phyloP scores from a whole-genome alignment of 208 protist genomes.

The Leishmania turanica region DNA sequence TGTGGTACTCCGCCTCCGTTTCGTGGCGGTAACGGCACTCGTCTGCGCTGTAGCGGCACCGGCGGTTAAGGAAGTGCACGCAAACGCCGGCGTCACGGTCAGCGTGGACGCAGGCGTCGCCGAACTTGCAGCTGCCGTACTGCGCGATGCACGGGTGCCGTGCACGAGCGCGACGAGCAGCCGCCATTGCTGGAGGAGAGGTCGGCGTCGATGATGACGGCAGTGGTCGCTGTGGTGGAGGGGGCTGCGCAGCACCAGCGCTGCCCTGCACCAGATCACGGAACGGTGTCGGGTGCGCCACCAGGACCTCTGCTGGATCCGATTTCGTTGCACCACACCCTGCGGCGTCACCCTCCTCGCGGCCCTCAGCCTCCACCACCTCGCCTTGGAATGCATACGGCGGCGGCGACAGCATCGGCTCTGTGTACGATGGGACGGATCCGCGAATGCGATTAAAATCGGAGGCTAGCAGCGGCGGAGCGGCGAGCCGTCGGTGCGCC shows the following conservation, averaged over 20 bases:
- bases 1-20: conserved; percentile 42
- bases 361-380: background rate
- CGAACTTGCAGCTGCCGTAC: conserved; percentile 76
- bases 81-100: conserved; percentile 76
- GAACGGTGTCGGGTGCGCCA: conserved; percentile 35
- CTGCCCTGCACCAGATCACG: conserved; percentile 7
- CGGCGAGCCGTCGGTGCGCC: background rate
- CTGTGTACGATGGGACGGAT: conserved; percentile 35
- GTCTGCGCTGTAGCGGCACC: conserved; percentile 45
- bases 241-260: background rate
- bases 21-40: conserved; percentile 74
- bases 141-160: conserved; percentile 78
- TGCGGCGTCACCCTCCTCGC: background rate
- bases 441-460: conserved; percentile 48
- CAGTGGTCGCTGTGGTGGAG: background rate
- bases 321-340: background rate
- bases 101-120: conserved; percentile 52
- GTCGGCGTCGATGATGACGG: background rate
- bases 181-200: background rate
- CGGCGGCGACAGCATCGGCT: conserved; percentile 21
- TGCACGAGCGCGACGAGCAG: conserved; percentile 7
- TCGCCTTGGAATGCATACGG: background rate
- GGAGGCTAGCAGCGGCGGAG: conserved; percentile 19
- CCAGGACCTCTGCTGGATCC: background rate
- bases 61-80: conserved; percentile 61